Evolutionary conservation across 2,329 filamentous ascomycete genomes (phyloP), one percentile per base, ranked within the genome.

Genomic region (Calonectria honghensis): DNA sequence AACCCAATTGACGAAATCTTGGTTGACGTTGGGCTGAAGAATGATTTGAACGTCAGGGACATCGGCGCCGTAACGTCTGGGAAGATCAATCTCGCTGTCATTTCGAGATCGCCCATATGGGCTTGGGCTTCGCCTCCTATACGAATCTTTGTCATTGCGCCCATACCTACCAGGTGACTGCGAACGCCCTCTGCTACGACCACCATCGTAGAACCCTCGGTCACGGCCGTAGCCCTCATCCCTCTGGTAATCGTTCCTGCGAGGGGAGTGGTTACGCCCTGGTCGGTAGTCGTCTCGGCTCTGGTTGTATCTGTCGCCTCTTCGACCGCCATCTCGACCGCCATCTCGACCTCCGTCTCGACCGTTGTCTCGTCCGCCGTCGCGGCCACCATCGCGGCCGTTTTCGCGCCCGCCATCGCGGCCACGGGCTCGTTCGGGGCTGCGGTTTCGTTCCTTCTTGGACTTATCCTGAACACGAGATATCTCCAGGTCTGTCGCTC

Each of bases 41-140:
- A 98, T 91, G 37, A 98, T 92, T 83, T 98, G 96, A 20, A 98
- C 94, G 79, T 98, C 96, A 3, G 96, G 96, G 29, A 98, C 93
- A 77, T 97, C 92, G 72, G 90, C 88, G 6, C 94, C 92, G 73
- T 92, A 91, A 72, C 96, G 90, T 71, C 93, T 91, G 54, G 95
- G 95, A 10, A 98, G 90, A 37, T 94, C 93, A 16, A 96, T 87
- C 69, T 93, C 90, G 72, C 88, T 84, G 61, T 89, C 86, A 48
- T 88, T 86, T 29, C 90, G 85, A 65, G 89, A 85, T 39, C 89
- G 81, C 5, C 85, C 84, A 74, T 88, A 86, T 0, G 95, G 95
- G 75, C 93, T 95, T 4, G 93, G 92, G 74, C 93, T 96, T 76
- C 95, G 90, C 77, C 91, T 90, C 69, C 93, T 89, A 80, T 94